phyloP scores from a whole-genome alignment of 176 grass and related monocot genomes.

The Chloris gayana region DNA sequence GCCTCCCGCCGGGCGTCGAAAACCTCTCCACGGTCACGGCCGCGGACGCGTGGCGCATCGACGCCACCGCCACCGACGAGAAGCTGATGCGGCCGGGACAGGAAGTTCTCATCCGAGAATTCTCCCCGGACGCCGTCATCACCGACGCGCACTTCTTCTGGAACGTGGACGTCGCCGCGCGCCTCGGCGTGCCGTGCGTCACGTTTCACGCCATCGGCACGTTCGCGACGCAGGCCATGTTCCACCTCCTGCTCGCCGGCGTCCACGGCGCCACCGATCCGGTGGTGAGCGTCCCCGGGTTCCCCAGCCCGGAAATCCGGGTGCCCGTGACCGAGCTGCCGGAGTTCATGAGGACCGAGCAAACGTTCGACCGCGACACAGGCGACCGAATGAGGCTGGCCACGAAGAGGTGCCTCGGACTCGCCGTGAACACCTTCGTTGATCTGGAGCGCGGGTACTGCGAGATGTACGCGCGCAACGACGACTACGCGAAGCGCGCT shows the following conservation, averaged over 20 bases:
- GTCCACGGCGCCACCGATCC: too few relatives aligned
- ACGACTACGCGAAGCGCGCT: not conserved
- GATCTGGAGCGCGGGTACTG: constrained; percentile 25
- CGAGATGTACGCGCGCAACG: not conserved
- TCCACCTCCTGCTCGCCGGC: not conserved
- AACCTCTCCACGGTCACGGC: not conserved
- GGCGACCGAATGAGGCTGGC: fast-evolving
- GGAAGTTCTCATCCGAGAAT: not conserved
- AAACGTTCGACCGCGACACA: fast-evolving
- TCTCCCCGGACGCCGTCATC: constrained; percentile 26
- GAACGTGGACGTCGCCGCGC: not conserved
- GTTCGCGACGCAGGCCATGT: constrained; percentile 23
- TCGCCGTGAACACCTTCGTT: constrained; percentile 34
- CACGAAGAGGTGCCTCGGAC: not conserved
- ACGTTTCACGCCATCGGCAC: not conserved
- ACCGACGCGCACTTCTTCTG: constrained; percentile 32
- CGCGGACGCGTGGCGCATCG: constrained; percentile 9
- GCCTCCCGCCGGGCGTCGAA: constrained; percentile 34
- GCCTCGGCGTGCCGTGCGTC: constrained; percentile 7
- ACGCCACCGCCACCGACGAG: not conserved
- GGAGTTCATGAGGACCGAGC: not conserved
- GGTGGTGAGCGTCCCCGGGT: not conserved
- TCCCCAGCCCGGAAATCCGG: not conserved
- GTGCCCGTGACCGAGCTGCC: constrained; percentile 30
- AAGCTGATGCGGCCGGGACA: not conserved